Evolutionary conservation across 2,329 filamentous ascomycete genomes (phyloP).

Genomic region (Trichoderma hamatum): DNA sequence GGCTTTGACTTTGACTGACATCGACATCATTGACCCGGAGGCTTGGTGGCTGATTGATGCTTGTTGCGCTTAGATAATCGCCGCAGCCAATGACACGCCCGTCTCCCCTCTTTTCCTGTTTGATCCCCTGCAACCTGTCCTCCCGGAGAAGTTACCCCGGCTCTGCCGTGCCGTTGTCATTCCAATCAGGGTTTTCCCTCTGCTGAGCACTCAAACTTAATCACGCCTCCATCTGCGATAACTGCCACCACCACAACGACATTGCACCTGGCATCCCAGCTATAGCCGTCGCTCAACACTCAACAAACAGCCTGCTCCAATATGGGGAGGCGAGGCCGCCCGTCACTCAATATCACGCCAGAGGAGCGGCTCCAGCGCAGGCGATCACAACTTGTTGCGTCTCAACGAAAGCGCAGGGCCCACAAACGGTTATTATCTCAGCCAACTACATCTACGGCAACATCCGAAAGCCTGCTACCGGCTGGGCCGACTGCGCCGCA

Average conservation of each 20-base stretch:
- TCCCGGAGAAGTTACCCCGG: background rate
- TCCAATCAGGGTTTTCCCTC: background rate
- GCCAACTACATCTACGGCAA: background rate
- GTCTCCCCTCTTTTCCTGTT: conserved; percentile 3
- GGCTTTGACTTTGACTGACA: too few species aligned
- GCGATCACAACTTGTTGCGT: conserved; percentile 14
- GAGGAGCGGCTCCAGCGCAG: conserved; percentile 20
- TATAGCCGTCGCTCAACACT: background rate
- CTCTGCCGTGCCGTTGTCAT: background rate
- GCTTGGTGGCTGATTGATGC: background rate
- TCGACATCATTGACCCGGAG: background rate
- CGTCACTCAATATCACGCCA: conserved; percentile 18
- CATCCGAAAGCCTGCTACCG: background rate
- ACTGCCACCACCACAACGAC: background rate
- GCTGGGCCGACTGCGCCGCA: background rate
- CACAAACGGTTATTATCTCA: conserved; percentile 14
- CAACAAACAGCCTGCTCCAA: background rate
- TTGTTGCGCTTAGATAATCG: conserved; percentile 10
- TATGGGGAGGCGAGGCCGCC: conserved; percentile 19
- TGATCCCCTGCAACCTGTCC: background rate
- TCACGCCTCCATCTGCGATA: background rate
- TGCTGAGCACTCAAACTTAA: background rate
- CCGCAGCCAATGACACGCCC: background rate
- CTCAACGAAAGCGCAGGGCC: conserved; percentile 20
- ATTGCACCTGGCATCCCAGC: background rate